These are phyloP conservation scores for Paxillus involutus DNA, from an alignment of 768 basidiomycete species.

Conservation along the genomic window DNA sequence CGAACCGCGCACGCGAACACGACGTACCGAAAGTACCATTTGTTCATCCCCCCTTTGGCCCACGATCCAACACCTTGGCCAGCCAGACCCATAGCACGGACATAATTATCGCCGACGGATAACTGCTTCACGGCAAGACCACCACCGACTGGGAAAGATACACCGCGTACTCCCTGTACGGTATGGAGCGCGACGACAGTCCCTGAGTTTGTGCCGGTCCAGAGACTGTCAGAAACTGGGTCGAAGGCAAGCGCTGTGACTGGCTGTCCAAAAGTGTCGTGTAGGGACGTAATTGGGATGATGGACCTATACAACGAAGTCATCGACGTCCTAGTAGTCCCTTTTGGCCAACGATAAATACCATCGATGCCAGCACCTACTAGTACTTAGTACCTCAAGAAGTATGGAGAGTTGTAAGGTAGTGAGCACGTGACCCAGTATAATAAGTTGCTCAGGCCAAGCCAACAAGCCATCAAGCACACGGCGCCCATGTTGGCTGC, in stretches of 20 bases:
- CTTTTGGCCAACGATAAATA: too few species aligned
- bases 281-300: slow-evolving; percentile 13
- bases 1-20: not conserved
- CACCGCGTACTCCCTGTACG: slow-evolving; percentile 61
- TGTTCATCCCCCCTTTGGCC: slow-evolving; percentile 83
- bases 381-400: too few species aligned
- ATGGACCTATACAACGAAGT: slow-evolving; percentile 20
- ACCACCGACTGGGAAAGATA: slow-evolving; percentile 72
- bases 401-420: too few species aligned
- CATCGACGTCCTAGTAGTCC: slow-evolving; percentile 3
- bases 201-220: slow-evolving; percentile 79
- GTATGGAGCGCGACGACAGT: slow-evolving; percentile 68
- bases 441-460: too few species aligned
- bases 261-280: slow-evolving; percentile 36
- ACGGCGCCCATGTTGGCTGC: too few species aligned
- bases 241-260: slow-evolving; percentile 85
- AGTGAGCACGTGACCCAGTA: too few species aligned
- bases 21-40: slow-evolving; percentile 74
- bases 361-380: too few species aligned
- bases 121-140: slow-evolving; percentile 72
- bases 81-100: slow-evolving; percentile 61
- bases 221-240: slow-evolving; percentile 85
- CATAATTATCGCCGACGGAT: slow-evolving; percentile 73
- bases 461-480: too few species aligned
- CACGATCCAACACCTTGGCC: slow-evolving; percentile 73